Evolutionary conservation across 2,329 filamentous ascomycete genomes (phyloP).

Genomic region (Rugonectria rugulosa): DNA sequence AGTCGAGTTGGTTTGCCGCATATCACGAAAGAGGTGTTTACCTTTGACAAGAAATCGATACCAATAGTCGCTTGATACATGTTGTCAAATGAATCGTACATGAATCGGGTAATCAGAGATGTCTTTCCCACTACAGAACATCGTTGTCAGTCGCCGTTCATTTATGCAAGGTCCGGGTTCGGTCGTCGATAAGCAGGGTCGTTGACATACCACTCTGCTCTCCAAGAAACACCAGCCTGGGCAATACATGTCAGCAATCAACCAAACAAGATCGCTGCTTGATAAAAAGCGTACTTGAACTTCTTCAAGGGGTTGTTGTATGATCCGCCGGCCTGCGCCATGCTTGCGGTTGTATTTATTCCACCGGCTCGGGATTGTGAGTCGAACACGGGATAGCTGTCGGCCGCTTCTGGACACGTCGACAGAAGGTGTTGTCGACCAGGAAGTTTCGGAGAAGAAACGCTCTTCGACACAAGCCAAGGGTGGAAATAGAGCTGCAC

Average conservation of each 20-base stretch:
- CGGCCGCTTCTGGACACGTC: slow-evolving; percentile 25
- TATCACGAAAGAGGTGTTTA: slow-evolving; percentile 46
- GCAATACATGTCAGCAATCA: slow-evolving; percentile 33
- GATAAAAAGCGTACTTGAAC: slow-evolving; percentile 79
- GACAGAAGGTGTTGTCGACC: slow-evolving; percentile 7
- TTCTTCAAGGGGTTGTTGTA: slow-evolving; percentile 99
- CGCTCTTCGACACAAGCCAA: slow-evolving; percentile 6
- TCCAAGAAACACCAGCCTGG: slow-evolving; percentile 92
- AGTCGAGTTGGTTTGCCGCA: slow-evolving; percentile 26
- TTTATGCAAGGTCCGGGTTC: slow-evolving; percentile 27
- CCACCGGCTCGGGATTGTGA: slow-evolving; percentile 16
- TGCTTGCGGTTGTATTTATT: slow-evolving; percentile 53
- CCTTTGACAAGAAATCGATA: slow-evolving; percentile 99
- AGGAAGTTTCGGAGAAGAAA: slow-evolving; percentile 11
- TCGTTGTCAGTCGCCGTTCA: slow-evolving; percentile 35
- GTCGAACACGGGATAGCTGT: slow-evolving; percentile 32
- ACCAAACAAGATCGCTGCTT: neutral
- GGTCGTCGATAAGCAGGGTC: slow-evolving; percentile 14
- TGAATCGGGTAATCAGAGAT: slow-evolving; percentile 97
- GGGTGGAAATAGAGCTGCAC: slow-evolving; percentile 6
- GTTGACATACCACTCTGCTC: slow-evolving; percentile 89
- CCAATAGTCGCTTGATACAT: slow-evolving; percentile 99
- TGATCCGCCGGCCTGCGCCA: slow-evolving; percentile 84
- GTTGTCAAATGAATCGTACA: slow-evolving; percentile 99
- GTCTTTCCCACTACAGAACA: slow-evolving; percentile 86